These are phyloP conservation scores for Tillandsia fasciculata DNA, from an alignment of 176 grass and related monocot species.

Conservation along the genomic window DNA sequence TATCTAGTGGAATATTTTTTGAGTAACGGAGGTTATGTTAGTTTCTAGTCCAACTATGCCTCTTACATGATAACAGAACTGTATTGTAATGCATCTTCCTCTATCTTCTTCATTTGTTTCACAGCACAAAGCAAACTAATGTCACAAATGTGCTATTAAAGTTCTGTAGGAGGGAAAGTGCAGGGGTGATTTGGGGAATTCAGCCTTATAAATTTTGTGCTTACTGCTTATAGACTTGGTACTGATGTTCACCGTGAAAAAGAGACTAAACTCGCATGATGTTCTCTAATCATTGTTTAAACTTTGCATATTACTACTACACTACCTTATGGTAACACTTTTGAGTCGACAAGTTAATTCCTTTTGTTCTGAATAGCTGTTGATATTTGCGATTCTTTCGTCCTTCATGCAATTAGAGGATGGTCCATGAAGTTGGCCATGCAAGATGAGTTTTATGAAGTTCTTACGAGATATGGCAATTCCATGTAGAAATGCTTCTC, in stretches of 20 bases:
- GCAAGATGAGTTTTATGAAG: background rate
- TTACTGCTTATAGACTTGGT: background rate
- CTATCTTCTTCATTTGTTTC: too few species aligned
- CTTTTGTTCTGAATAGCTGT: background rate
- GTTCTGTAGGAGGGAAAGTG: constrained; percentile 4
- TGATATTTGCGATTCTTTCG: background rate
- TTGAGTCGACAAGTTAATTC: background rate
- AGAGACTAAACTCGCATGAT: background rate
- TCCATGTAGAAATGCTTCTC: constrained; percentile 44
- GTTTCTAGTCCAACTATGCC: too few species aligned
- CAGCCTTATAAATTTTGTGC: background rate
- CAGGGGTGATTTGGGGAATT: constrained; percentile 7
- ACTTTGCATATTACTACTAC: background rate
- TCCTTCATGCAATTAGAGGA: background rate
- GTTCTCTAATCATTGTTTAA: background rate
- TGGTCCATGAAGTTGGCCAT: background rate
- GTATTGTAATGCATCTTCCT: too few species aligned
- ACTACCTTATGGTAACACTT: background rate
- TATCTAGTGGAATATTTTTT: too few species aligned
- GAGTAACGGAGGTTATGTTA: too few species aligned
- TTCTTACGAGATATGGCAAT: constrained; percentile 14
- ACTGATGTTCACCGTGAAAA: background rate
- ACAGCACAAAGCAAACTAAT: constrained; percentile 8
- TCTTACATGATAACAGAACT: too few species aligned
- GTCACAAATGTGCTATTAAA: constrained; percentile 8